Percentiles rank a stretch among this genome's conserved stretches.
phyloP scores from a whole-genome alignment of 495 filamentous ascomycete genomes.

The Aspergillus mulundensis region DNA sequence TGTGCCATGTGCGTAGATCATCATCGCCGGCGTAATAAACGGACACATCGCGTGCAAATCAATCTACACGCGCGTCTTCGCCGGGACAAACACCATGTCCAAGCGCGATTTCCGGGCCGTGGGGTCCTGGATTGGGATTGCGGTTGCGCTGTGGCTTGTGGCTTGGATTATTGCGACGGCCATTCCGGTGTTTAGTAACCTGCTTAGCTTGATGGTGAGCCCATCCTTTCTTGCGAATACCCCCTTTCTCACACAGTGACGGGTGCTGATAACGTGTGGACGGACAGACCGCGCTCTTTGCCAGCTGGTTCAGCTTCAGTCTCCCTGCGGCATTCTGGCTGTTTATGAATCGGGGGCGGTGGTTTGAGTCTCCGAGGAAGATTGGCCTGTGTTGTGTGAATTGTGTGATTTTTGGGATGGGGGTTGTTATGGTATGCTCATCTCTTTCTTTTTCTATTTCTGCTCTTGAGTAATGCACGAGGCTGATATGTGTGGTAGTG shows the following conservation, averaged over 20 bases:
- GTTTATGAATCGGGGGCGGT: conserved; percentile 36
- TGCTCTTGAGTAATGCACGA: neutral
- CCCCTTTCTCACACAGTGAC: neutral
- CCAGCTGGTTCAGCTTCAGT: conserved; percentile 32
- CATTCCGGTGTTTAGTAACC: conserved; percentile 66
- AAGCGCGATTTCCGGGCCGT: conserved; percentile 49
- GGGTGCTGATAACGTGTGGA: neutral
- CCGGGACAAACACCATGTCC: conserved; percentile 55
- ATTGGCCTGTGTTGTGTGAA: conserved; percentile 33
- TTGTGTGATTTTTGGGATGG: conserved; percentile 28
- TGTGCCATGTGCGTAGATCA: conserved; percentile 33
- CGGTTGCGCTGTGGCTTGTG: conserved; percentile 53
- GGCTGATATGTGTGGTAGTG: conserved; percentile 19
- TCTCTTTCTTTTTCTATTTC: neutral
- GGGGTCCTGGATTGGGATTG: conserved; percentile 56
- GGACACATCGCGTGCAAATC: conserved; percentile 62
- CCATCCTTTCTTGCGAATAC: conserved; percentile 16
- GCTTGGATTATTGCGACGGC: conserved; percentile 70
- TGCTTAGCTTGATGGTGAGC: conserved; percentile 53
- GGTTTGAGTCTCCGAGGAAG: conserved; percentile 31
- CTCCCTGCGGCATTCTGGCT: conserved; percentile 44
- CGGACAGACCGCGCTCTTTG: conserved; percentile 37
- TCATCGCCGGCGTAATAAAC: conserved; percentile 63
- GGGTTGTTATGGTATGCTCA: conserved; percentile 30
- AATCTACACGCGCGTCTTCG: conserved; percentile 60